phyloP scores from a whole-genome alignment of 1,284 basidiomycete species.

The Ustilago tritici region DNA sequence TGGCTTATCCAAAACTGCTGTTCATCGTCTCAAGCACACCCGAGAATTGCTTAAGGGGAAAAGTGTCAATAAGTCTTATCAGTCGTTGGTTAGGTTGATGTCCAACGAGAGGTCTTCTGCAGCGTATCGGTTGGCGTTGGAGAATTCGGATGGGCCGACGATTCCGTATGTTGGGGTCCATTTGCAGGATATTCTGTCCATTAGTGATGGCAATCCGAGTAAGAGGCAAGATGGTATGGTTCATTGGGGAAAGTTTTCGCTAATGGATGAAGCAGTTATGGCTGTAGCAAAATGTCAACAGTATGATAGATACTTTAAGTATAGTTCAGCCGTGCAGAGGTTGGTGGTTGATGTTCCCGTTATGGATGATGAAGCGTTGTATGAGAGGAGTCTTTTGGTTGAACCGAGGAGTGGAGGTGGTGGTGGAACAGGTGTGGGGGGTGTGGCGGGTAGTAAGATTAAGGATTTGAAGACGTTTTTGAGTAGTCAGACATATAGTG shows the following conservation, averaged over 20 bases:
- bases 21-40: constrained; percentile 61
- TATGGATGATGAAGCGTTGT: constrained; percentile 61
- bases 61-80: constrained; percentile 58
- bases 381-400: constrained; percentile 51
- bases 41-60: constrained; percentile 58
- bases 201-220: constrained; percentile 61
- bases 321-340: constrained; percentile 38
- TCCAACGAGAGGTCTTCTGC: constrained; percentile 56
- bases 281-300: constrained; percentile 59
- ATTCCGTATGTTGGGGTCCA: constrained; percentile 66
- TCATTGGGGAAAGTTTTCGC: constrained; percentile 63
- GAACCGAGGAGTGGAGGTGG: constrained; percentile 38
- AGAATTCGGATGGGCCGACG: constrained; percentile 59
- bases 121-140: constrained; percentile 61
- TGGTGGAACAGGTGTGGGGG: neutral
- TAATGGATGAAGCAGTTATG: constrained; percentile 66
- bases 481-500: constrained; percentile 10
- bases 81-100: constrained; percentile 58
- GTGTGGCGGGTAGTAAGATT: constrained; percentile 38
- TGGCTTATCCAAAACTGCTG: constrained; percentile 58
- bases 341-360: constrained; percentile 57
- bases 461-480: constrained; percentile 51
- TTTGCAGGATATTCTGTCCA: constrained; percentile 63
- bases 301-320: constrained; percentile 39
- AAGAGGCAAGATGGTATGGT: constrained; percentile 57